Evolutionary conservation across 805 yeast species (phyloP).

Genomic region (Yarrowia bubula): DNA sequence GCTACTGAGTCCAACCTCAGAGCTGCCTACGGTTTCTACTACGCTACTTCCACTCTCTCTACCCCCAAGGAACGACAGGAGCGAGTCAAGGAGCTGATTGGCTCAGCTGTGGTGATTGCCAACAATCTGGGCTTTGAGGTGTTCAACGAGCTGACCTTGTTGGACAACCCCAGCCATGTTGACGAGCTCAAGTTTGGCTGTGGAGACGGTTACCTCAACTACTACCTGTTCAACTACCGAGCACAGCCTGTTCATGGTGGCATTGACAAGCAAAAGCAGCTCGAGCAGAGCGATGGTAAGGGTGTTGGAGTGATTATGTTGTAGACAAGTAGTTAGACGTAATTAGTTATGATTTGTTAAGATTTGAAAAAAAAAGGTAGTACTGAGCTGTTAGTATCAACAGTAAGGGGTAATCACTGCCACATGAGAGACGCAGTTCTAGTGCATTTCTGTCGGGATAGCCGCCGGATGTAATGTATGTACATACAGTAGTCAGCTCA

Average conservation of each 20-base stretch:
- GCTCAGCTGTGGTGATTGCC: conserved; percentile 75
- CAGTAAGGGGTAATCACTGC: too few relatives aligned
- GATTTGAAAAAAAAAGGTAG: not conserved
- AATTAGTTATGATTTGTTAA: not conserved
- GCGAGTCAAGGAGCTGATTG: conserved; percentile 60
- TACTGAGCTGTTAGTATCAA: too few relatives aligned
- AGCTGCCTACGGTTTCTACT: conserved; percentile 86
- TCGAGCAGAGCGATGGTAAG: conserved; percentile 46
- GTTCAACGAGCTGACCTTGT: conserved; percentile 86
- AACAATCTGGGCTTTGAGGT: conserved; percentile 75
- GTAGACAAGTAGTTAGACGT: conserved; percentile 37
- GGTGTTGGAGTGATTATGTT: conserved; percentile 93
- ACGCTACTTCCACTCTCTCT: conserved; percentile 69
- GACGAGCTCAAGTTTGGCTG: conserved; percentile 82
- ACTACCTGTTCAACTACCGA: conserved; percentile 86
- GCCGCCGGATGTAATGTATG: conserved; percentile 17
- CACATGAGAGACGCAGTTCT: not conserved
- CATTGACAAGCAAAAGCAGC: conserved; percentile 48
- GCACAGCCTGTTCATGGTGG: conserved; percentile 84
- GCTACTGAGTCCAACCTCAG: conserved; percentile 64
- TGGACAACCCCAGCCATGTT: conserved; percentile 82
- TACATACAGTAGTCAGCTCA: not conserved
- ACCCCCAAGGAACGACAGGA: conserved; percentile 40
- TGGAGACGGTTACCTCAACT: conserved; percentile 91
- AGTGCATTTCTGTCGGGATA: not conserved